A percentile compares a stretch with the other conserved stretches of the same genome.
Conservation (phyloP, 805 yeast genomes). For the Lipomyces yamadae region DNA sequence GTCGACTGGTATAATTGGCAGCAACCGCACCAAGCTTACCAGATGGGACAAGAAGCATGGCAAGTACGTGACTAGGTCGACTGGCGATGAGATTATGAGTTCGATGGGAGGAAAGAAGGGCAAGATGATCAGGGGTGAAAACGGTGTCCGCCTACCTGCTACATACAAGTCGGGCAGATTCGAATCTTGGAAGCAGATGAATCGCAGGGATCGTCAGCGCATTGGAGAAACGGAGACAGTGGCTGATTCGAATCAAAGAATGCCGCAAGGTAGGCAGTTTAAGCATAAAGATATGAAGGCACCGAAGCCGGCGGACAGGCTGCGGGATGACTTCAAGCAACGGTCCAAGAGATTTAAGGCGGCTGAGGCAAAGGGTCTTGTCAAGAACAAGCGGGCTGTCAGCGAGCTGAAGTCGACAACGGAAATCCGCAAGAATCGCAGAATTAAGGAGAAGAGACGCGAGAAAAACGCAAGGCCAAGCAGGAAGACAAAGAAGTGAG, state of each 20-base stretch:
- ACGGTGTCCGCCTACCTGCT: slow-evolving; percentile 92
- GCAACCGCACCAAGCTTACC: slow-evolving; percentile 40
- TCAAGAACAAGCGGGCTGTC: slow-evolving; percentile 45
- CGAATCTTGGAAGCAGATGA: slow-evolving; percentile 76
- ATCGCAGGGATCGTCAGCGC: slow-evolving; percentile 42
- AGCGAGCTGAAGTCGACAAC: slow-evolving; percentile 70
- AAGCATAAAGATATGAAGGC: slow-evolving; percentile 76
- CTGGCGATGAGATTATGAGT: slow-evolving; percentile 28
- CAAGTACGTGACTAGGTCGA: slow-evolving; percentile 27
- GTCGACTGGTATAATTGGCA: slow-evolving; percentile 30
- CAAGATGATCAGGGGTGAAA: slow-evolving; percentile 90
- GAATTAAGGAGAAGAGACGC: slow-evolving; percentile 66
- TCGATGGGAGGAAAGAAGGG: slow-evolving; percentile 36
- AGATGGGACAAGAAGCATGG: slow-evolving; percentile 67
- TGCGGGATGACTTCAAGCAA: slow-evolving; percentile 79
- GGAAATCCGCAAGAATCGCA: slow-evolving; percentile 79
- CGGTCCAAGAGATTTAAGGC: slow-evolving; percentile 82
- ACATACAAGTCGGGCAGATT: slow-evolving; percentile 87
- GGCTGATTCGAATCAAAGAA: slow-evolving; percentile 36
- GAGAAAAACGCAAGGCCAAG: slow-evolving; percentile 86
- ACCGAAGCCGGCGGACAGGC: slow-evolving; percentile 89
- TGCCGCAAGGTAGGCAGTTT: slow-evolving; percentile 48
- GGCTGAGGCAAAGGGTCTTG: slow-evolving; percentile 76
- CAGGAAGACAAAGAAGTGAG: slow-evolving; percentile 43
- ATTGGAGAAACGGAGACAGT: slow-evolving; percentile 47